Base-by-base conservation (phyloP, 176 grass and related monocot genomes). In the Luzula sylvatica region DNA sequence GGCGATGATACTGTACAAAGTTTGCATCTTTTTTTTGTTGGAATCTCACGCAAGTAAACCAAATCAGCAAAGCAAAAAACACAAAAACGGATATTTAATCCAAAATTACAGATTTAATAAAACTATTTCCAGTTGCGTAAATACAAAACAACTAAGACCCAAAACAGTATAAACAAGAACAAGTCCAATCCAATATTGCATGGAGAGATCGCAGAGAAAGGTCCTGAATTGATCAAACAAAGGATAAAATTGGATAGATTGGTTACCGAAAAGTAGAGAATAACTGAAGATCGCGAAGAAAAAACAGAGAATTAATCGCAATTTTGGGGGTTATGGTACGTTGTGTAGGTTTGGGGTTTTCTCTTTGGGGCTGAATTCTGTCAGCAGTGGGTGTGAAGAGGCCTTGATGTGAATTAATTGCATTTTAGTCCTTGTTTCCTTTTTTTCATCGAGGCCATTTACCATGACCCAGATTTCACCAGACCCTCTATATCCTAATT, bases 371-470 rank as follows among this genome's bases (percentile, higher is more conserved):
- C 15, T 63, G 1, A 2, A 6, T 5, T 47, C 44, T 47, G 23
- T 30, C 23, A 64, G 59, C 59, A 18, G 46, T 64, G 43, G 59
- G 59, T 64, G 59, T 48, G n/a, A n/a, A n/a, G n/a, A n/a, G n/a
- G n/a, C n/a, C n/a, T n/a, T n/a, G n/a, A n/a, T n/a, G n/a, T n/a
- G 42, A 49, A 64, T 20, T 20, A 32, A 49, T 15, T 55, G 23
- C 6, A 15, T 27, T 55, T 30, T 5, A 27, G 6, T 17, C 28
- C 25, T 55, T 16, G 13, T 14, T 13, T 55, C 28, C 21, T 55
- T 55, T 16, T 55, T 35, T 35, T 35, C 30, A 35, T 9, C 30
- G 9, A 2, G n/a, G n/a, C n/a, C n/a, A n/a, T n/a, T n/a, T n/a
- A n/a, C n/a, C n/a, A n/a, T n/a, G n/a, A n/a, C n/a, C n/a, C n/a